phyloP scores from a whole-genome alignment of 495 filamentous ascomycete genomes.

The Aspergillus nanangensis region DNA sequence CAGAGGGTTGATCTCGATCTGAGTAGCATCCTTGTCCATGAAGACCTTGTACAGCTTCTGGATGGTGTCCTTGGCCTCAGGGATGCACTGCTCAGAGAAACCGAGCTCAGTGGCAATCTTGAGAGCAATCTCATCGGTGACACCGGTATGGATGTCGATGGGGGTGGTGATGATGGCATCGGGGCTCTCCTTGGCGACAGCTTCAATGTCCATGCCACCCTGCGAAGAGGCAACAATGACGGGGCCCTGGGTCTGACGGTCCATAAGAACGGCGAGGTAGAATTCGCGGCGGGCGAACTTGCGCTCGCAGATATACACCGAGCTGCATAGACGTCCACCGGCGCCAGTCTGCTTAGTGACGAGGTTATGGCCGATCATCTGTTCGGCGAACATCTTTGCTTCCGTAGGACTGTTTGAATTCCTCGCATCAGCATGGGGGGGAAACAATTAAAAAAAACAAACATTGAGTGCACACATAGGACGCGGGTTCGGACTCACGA shows the following conservation, averaged over 20 bases:
- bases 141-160: conserved; percentile 89
- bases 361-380: conserved; percentile 99
- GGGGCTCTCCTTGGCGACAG: conserved; percentile 94
- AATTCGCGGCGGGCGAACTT: conserved; percentile 99
- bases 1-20: conserved; percentile 99
- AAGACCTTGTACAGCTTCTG: conserved; percentile 99
- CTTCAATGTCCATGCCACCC: conserved; percentile 98
- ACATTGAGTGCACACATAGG: background rate
- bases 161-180: conserved; percentile 90
- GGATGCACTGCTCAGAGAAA: conserved; percentile 94
- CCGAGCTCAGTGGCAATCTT: conserved; percentile 89
- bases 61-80: conserved; percentile 90
- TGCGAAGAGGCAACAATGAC: conserved; percentile 97
- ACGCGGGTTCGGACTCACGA: conserved; percentile 52
- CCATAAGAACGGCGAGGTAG: conserved; percentile 97
- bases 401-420: conserved; percentile 55
- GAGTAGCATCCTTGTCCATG: conserved; percentile 95
- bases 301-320: conserved; percentile 98
- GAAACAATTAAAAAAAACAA: no score
- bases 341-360: conserved; percentile 99
- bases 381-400: conserved; percentile 95
- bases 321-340: conserved; percentile 83
- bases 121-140: conserved; percentile 90
- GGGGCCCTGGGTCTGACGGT: conserved; percentile 83
- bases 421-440: conserved; percentile 16